Percentiles rank a stretch among this genome's conserved stretches.
Evolutionary conservation across 768 basidiomycete genomes (phyloP).

Genomic region (Roridomyces roridus): DNA sequence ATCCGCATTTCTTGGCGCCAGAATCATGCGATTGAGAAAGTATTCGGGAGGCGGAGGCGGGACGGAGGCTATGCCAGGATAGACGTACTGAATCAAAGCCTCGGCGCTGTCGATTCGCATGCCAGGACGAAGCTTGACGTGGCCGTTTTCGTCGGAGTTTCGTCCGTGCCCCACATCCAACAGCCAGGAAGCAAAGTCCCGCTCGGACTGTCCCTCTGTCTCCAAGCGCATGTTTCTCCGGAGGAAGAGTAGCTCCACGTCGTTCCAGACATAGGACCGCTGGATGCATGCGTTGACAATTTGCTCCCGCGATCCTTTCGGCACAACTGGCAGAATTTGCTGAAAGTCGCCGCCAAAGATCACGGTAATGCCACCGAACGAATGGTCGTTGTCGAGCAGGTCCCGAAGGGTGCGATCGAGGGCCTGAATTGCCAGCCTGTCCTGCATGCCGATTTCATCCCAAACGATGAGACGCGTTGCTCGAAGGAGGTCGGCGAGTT

Average conservation of each 20-base stretch:
- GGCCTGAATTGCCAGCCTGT: conserved; percentile 37
- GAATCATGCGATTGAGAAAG: conserved; percentile 37
- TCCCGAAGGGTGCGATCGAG: conserved; percentile 39
- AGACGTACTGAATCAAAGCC: conserved; percentile 11
- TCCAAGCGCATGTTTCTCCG: conserved; percentile 44
- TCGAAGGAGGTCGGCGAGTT: conserved; percentile 33
- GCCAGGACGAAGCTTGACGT: conserved; percentile 27
- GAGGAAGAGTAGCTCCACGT: conserved; percentile 33
- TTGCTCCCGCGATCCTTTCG: conserved; percentile 35
- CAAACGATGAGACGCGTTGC: conserved; percentile 39
- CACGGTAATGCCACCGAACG: conserved; percentile 43
- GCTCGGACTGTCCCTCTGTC: conserved; percentile 27
- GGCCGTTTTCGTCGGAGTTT: conserved; percentile 8
- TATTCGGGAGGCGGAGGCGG: conserved; percentile 24
- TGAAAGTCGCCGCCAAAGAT: conserved; percentile 49
- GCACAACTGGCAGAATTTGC: conserved; percentile 47
- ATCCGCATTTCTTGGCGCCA: conserved; percentile 34
- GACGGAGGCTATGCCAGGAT: conserved; percentile 1
- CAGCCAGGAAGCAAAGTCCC: conserved; percentile 39
- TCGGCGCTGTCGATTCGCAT: conserved; percentile 30
- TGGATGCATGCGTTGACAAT: conserved; percentile 42
- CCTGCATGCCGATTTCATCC: conserved; percentile 45
- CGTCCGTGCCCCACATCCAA: conserved; percentile 35
- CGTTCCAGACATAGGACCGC: conserved; percentile 42
- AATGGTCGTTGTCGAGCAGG: conserved; percentile 25